A percentile compares a stretch with the other conserved stretches of the same genome.
phyloP scores from a whole-genome alignment of 2,329 filamentous ascomycete species.

The Elsinoe ampelina region DNA sequence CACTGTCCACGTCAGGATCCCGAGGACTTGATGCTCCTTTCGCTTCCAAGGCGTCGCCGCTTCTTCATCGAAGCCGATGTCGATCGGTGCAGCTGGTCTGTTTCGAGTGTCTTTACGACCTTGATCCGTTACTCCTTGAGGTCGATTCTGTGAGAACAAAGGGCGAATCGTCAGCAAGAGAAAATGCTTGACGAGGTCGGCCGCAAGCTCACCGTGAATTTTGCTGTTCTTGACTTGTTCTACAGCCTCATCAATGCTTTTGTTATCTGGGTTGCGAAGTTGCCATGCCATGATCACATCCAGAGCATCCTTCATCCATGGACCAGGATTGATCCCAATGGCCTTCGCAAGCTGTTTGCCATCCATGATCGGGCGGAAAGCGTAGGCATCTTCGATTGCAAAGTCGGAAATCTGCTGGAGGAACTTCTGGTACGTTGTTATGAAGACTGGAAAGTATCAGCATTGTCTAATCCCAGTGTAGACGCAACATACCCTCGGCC shows the following conservation, averaged over 20 bases:
- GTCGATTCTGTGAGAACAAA: constrained; percentile 52
- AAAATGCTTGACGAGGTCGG: constrained; percentile 43
- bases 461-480: background rate
- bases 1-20: constrained; percentile 55
- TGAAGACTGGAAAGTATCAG: constrained; percentile 30
- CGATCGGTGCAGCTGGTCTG: constrained; percentile 29
- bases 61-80: constrained; percentile 31
- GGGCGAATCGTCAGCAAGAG: constrained; percentile 57
- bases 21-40: constrained; percentile 33
- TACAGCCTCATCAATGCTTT: constrained; percentile 44
- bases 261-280: constrained; percentile 61
- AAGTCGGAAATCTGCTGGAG: constrained; percentile 42
- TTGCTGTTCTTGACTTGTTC: constrained; percentile 33
- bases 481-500: constrained; percentile 33
- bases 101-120: constrained; percentile 47
- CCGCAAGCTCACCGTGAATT: constrained; percentile 41
- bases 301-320: constrained; percentile 75
- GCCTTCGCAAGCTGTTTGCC: constrained; percentile 63
- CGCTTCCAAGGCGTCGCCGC: constrained; percentile 53
- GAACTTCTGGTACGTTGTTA: constrained; percentile 45
- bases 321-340: constrained; percentile 59
- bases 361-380: constrained; percentile 50
- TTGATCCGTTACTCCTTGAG: constrained; percentile 45
- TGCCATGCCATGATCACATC: constrained; percentile 83
- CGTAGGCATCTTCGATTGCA: constrained; percentile 42